Evolutionary conservation across 345 rosid genomes (phyloP).

Genomic region (Mallotus nudiflorus): DNA sequence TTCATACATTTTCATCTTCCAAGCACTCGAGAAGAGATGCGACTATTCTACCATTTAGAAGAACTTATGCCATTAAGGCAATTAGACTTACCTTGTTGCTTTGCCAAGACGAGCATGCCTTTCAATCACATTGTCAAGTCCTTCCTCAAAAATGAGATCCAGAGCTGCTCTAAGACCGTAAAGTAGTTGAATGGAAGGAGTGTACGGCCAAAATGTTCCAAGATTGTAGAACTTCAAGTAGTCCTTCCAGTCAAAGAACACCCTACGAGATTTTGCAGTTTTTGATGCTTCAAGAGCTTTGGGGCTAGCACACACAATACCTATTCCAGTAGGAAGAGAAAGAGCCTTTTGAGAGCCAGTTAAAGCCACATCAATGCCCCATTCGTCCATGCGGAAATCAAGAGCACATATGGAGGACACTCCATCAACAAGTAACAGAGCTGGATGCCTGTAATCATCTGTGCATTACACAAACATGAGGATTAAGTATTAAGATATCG

Average conservation of each 20-base stretch:
- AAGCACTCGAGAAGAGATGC: neutral
- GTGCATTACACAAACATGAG: conserved; percentile 21
- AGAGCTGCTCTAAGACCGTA: conserved; percentile 93
- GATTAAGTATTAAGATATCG: no score
- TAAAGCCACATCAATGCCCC: conserved; percentile 96
- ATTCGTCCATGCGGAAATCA: conserved; percentile 98
- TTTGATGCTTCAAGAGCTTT: conserved; percentile 92
- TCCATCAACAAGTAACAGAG: conserved; percentile 90
- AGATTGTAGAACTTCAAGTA: conserved; percentile 84
- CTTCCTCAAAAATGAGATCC: conserved; percentile 94
- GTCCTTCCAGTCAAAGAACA: conserved; percentile 97
- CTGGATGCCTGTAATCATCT: conserved; percentile 96
- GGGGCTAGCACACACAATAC: conserved; percentile 92
- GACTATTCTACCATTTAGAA: neutral
- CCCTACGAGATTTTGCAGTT: conserved; percentile 77
- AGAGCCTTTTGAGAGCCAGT: conserved; percentile 99
- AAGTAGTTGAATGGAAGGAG: conserved; percentile 91
- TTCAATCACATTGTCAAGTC: conserved; percentile 82
- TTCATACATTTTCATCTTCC: neutral
- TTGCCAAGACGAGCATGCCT: conserved; percentile 86
- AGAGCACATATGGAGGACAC: conserved; percentile 98
- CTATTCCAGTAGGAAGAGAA: conserved; percentile 95
- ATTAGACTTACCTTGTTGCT: conserved; percentile 68
- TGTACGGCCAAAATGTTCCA: conserved; percentile 95
- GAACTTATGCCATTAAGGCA: neutral